Conservation (phyloP, 2,329 filamentous ascomycete genomes). For the Mycosphaerella sp. region DNA sequence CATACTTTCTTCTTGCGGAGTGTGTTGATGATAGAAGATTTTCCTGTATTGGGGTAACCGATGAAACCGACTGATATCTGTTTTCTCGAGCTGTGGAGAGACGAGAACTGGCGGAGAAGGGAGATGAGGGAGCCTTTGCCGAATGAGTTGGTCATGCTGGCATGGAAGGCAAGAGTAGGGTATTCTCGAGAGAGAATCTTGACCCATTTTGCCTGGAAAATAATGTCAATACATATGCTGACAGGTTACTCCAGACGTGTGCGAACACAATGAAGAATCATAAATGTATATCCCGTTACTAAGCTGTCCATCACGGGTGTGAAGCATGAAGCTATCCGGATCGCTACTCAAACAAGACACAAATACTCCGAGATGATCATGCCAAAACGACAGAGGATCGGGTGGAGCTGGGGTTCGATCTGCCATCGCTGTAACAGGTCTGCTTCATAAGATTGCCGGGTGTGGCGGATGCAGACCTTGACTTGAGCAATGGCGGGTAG, state of each 20-base stretch:
- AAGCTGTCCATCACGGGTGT: conserved; percentile 78
- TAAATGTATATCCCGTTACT: conserved; percentile 93
- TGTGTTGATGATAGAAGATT: conserved; percentile 96
- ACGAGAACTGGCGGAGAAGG: conserved; percentile 85
- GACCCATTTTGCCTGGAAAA: conserved; percentile 80
- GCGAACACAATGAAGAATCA: conserved; percentile 15
- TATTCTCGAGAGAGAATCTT: conserved; percentile 80
- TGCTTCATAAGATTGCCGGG: conserved; percentile 61
- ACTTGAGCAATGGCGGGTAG: conserved; percentile 73
- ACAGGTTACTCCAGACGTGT: background rate
- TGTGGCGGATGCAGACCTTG: conserved; percentile 65
- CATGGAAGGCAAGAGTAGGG: conserved; percentile 90
- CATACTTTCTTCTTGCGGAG: conserved; percentile 90
- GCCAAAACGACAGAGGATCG: conserved; percentile 84
- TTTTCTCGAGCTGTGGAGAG: conserved; percentile 81
- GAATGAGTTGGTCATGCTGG: conserved; percentile 90
- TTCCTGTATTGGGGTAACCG: conserved; percentile 88
- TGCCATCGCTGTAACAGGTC: conserved; percentile 99
- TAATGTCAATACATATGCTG: conserved; percentile 16
- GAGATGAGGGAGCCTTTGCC: conserved; percentile 93
- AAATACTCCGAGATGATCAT: conserved; percentile 59
- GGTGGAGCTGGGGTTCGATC: conserved; percentile 64
- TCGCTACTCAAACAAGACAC: conserved; percentile 99
- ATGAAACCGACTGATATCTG: conserved; percentile 91
- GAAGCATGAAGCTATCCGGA: conserved; percentile 58